Evolutionary conservation across 2,329 filamentous ascomycete genomes (phyloP).

Genomic region (Pseudogymnoascus sp.): DNA sequence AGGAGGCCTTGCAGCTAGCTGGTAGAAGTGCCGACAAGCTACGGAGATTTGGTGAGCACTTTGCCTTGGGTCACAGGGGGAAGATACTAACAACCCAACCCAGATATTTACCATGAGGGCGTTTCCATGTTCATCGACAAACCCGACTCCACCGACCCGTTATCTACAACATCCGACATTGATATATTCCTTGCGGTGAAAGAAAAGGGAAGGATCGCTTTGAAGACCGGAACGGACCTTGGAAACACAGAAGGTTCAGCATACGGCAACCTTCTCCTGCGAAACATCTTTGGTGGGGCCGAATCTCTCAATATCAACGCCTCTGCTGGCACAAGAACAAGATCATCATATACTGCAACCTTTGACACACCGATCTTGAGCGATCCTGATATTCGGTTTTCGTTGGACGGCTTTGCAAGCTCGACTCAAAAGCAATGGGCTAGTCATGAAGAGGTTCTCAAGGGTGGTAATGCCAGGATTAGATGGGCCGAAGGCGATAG

Average conservation of each 20-base stretch:
- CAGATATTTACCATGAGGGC: constrained; percentile 80
- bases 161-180: constrained; percentile 66
- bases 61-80: neutral
- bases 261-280: constrained; percentile 76
- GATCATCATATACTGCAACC: constrained; percentile 81
- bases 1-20: constrained; percentile 68
- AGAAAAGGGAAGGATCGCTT: constrained; percentile 73
- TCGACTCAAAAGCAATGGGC: constrained; percentile 87
- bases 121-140: constrained; percentile 77
- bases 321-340: constrained; percentile 79
- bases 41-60: constrained; percentile 63
- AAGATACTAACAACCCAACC: constrained; percentile 31
- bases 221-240: constrained; percentile 91
- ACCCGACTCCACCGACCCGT: constrained; percentile 58
- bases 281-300: constrained; percentile 90
- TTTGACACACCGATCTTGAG: constrained; percentile 76
- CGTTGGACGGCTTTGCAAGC: constrained; percentile 73
- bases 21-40: constrained; percentile 65
- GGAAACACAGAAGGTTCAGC: constrained; percentile 92
- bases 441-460: constrained; percentile 82
- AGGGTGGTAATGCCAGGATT: constrained; percentile 68
- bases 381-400: constrained; percentile 72
- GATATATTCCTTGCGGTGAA: constrained; percentile 70
- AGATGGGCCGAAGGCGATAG: constrained; percentile 63
- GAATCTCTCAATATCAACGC: constrained; percentile 84